Conservation (phyloP, 805 yeast species). For the Saccharomycopsis lassenensis region DNA sequence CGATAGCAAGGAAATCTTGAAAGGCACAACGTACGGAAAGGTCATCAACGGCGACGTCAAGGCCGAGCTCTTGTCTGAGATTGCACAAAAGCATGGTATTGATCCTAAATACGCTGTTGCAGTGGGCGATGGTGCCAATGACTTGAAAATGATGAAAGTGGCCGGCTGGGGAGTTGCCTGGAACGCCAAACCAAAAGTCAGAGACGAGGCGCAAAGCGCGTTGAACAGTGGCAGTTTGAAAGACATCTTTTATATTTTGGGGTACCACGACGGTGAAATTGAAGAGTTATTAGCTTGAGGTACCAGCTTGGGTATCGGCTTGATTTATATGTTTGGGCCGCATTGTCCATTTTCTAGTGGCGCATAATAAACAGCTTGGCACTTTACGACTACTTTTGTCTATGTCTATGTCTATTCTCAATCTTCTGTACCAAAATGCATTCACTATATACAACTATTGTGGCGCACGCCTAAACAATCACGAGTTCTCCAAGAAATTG, state of each 20-base stretch:
- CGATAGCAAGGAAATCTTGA: constrained; percentile 36
- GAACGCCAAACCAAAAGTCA: constrained; percentile 95
- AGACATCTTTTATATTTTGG: constrained; percentile 75
- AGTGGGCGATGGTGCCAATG: constrained; percentile 97
- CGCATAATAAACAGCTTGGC: too few relatives aligned
- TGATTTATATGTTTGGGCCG: too few relatives aligned
- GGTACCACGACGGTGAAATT: constrained; percentile 52
- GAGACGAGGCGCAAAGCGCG: constrained; percentile 67
- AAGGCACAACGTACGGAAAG: constrained; percentile 70
- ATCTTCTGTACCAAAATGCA: too few relatives aligned
- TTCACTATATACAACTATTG: too few relatives aligned
- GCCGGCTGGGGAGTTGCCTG: constrained; percentile 96
- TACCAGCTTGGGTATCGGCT: too few relatives aligned
- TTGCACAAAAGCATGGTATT: constrained; percentile 45
- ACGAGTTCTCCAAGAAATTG: constrained; percentile 76
- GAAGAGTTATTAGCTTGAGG: constrained; percentile 22
- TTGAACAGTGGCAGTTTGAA: constrained; percentile 63
- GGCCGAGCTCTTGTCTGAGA: constrained; percentile 55
- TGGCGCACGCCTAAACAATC: too few relatives aligned
- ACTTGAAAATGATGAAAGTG: constrained; percentile 77
- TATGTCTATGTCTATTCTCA: too few relatives aligned
- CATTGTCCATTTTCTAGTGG: too few relatives aligned
- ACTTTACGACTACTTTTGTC: too few relatives aligned
- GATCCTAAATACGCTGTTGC: constrained; percentile 54
- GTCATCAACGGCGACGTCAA: constrained; percentile 81